These are phyloP conservation scores for Diaporthe velutina DNA, from an alignment of 2,329 filamentous ascomycete species.

Conservation along the genomic window DNA sequence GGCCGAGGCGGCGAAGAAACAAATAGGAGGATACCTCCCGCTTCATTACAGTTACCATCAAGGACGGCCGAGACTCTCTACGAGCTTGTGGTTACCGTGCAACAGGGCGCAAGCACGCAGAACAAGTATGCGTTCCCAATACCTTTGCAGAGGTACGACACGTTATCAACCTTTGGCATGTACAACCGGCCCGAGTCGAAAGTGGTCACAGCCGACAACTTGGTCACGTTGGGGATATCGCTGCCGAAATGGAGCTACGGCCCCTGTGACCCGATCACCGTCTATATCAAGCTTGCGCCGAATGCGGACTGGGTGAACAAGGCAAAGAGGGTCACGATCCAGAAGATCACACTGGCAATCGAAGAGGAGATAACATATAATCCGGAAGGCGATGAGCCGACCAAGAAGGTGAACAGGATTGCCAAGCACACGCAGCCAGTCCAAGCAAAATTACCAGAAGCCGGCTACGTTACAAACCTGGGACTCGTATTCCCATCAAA, in stretches of 20 bases:
- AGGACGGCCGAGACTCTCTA: conserved; percentile 98
- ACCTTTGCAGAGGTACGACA: conserved; percentile 93
- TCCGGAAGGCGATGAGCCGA: conserved; percentile 94
- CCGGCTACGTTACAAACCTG: conserved; percentile 92
- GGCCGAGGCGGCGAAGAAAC: conserved; percentile 91
- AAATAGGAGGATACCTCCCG: conserved; percentile 89
- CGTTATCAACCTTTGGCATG: conserved; percentile 98
- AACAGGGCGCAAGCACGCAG: conserved; percentile 88
- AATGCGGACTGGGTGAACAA: conserved; percentile 94
- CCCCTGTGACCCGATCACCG: conserved; percentile 92
- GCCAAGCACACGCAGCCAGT: conserved; percentile 86
- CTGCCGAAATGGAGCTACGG: conserved; percentile 97
- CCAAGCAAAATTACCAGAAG: conserved; percentile 87
- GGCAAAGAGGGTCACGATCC: conserved; percentile 91
- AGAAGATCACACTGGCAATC: conserved; percentile 92
- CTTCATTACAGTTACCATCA: conserved; percentile 89
- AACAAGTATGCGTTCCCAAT: conserved; percentile 93
- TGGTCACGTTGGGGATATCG: conserved; percentile 92
- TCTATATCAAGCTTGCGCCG: conserved; percentile 93
- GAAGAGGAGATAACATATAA: conserved; percentile 99
- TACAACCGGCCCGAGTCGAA: conserved; percentile 96
- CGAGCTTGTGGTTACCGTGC: conserved; percentile 94
- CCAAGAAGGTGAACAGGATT: conserved; percentile 88
- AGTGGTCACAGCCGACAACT: conserved; percentile 86
- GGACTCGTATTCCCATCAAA: conserved; percentile 92